phyloP scores from a whole-genome alignment of 345 rosid species.

The Corchorus olitorius region DNA sequence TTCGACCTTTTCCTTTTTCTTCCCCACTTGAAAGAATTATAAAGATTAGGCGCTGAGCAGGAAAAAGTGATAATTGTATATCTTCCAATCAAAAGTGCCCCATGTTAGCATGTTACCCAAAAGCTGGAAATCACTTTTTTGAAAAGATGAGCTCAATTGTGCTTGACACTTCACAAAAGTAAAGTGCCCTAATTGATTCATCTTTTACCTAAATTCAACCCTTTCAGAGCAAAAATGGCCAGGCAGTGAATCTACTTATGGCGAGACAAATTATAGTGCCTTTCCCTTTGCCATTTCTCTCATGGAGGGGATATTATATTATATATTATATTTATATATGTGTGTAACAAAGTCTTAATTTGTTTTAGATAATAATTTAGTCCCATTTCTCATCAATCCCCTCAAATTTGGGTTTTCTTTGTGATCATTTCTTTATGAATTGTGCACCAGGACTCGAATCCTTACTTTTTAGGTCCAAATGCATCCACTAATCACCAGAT shows the following conservation, averaged over 20 bases:
- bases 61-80: neutral
- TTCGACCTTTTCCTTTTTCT: neutral
- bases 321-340: too few relatives aligned
- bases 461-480: too few relatives aligned
- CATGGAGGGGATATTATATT: neutral
- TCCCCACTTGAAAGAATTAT: neutral
- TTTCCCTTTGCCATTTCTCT: neutral
- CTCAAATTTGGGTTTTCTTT: neutral
- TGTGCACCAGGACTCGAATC: too few relatives aligned
- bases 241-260: neutral
- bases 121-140: conserved; percentile 21
- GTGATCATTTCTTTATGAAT: too few relatives aligned
- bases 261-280: conserved; percentile 15
- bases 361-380: neutral
- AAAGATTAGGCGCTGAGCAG: neutral
- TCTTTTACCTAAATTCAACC: conserved; percentile 6
- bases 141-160: conserved; percentile 16
- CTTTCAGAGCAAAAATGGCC: neutral
- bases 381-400: neutral
- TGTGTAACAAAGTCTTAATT: neutral
- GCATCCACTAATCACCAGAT: too few relatives aligned
- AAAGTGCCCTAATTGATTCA: neutral
- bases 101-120: conserved; percentile 23
- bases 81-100: conserved; percentile 15
- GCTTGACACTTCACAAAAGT: conserved; percentile 8